Base-by-base conservation (phyloP, 2,329 filamentous ascomycete genomes). In the Fusarium praegraminearum region DNA sequence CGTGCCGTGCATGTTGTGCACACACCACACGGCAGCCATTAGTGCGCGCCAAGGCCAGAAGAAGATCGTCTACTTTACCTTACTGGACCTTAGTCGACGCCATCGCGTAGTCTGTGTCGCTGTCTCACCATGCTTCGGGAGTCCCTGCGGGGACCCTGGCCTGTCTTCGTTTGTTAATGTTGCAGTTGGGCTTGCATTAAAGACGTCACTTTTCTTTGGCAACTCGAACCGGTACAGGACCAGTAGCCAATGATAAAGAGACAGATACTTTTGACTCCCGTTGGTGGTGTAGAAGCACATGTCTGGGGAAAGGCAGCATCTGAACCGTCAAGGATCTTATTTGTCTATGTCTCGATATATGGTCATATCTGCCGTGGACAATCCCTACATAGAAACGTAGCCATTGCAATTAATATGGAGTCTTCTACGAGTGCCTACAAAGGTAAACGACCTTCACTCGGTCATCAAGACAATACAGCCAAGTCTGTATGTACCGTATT, bases 141-240 rank as follows among this genome's bases (percentile, higher is more conserved):
- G 71, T 72, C 67, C 70, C 70, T 72, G 56, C 65, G 65, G 66
- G 66, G 57, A 56, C 57, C 59, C 71, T 72, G 67, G 28, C 44
- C 35, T 72, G 64, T 22, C 38, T 36, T 24, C 32, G 36, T 43
- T 49, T 59, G 44, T 36, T 47, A 51, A 51, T 68, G 55, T 66
- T 71, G 50, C 60, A 47, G 47, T 63, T 43, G 26, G 54, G 47
- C 67, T 66, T 72, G 66, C 63, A 68, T 67, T 57, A 44, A 71
- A 67, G 71, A 75, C 71, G 73, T 75, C 73, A 75, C 73, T 75
- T 75, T 33, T 9, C 67, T 70, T 73, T 62, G 71, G 73, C 63
- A 74, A 68, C 60, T 64, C 57, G 58, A 74, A 62, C 67, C 71
- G 70, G 62, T 43, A 52, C 32, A 40, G 33, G 38, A 60, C 44